Evolutionary conservation across 129 eudicot species (phyloP).

Genomic region (Cynara cardunculus): DNA sequence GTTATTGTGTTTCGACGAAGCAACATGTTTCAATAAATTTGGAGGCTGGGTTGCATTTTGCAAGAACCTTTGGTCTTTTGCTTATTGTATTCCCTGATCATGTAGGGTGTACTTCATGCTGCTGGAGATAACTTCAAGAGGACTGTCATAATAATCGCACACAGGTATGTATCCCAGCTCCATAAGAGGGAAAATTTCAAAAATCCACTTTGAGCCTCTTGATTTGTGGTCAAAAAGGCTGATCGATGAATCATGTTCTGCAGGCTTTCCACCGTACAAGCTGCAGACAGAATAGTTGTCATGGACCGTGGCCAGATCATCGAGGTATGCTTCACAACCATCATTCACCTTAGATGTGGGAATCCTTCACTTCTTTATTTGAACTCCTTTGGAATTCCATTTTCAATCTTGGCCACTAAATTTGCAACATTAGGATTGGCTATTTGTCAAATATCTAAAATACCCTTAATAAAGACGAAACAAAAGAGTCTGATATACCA

Average conservation of each 20-base stretch:
- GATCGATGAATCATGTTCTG: conserved; percentile 4
- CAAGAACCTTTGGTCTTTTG: neutral
- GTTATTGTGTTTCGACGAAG: neutral
- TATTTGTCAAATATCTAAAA: neutral
- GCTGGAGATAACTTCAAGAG: conserved; percentile 61
- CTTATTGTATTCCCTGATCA: conserved; percentile 9
- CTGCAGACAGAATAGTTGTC: conserved; percentile 91
- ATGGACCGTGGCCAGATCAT: conserved; percentile 86
- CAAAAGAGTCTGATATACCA: neutral
- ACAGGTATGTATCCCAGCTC: conserved; percentile 45
- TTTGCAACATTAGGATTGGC: neutral
- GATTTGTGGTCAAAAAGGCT: conserved; percentile 8
- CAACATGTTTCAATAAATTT: neutral
- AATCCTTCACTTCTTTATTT: neutral
- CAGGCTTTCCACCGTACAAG: conserved; percentile 97
- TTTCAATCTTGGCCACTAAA: neutral
- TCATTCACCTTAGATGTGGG: neutral
- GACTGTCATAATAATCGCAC: conserved; percentile 84
- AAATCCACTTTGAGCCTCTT: neutral
- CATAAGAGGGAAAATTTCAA: neutral
- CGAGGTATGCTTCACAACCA: conserved; percentile 53
- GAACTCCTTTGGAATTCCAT: neutral
- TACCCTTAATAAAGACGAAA: neutral
- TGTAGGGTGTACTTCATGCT: conserved; percentile 82
- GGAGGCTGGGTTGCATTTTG: neutral